A percentile compares a stretch with the other conserved stretches of the same genome.
Conservation (phyloP, 2,329 filamentous ascomycete genomes). For the Phialophora tarda region DNA sequence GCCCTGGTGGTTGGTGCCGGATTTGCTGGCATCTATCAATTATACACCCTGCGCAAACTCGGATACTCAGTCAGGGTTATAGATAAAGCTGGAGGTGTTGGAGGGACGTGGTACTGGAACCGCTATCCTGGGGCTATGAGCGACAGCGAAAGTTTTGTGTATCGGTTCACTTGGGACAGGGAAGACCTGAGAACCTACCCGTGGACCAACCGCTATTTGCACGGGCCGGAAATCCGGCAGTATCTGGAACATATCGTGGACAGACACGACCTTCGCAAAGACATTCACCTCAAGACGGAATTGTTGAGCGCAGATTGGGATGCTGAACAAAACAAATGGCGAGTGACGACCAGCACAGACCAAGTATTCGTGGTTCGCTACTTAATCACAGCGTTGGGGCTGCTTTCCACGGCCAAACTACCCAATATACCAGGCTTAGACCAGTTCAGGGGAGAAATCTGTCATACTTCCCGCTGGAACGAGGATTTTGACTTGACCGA, state of each 20-base stretch:
- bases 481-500: constrained; percentile 18
- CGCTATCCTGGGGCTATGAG: constrained; percentile 48
- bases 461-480: constrained; percentile 53
- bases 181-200: constrained; percentile 50
- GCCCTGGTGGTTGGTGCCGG: constrained; percentile 25
- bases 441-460: constrained; percentile 49
- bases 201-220: constrained; percentile 44
- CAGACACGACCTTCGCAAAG: constrained; percentile 51
- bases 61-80: constrained; percentile 57
- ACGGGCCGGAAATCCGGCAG: constrained; percentile 47
- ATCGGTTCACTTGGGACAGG: constrained; percentile 50
- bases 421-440: constrained; percentile 45
- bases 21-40: constrained; percentile 55
- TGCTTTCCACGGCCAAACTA: constrained; percentile 48
- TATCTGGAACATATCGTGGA: constrained; percentile 57
- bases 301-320: constrained; percentile 52
- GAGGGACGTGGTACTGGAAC: constrained; percentile 49
- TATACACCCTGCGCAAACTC: constrained; percentile 58
- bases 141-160: constrained; percentile 32
- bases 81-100: constrained; percentile 57
- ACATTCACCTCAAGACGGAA: constrained; percentile 52
- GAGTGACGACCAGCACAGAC: constrained; percentile 49
- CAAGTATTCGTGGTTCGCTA: constrained; percentile 46
- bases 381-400: constrained; percentile 49
- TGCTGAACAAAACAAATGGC: constrained; percentile 49